Evolutionary conservation across 2,329 filamentous ascomycete genomes (phyloP), one percentile per base, ranked within the genome.

Genomic region (Fusarium annulatum): DNA sequence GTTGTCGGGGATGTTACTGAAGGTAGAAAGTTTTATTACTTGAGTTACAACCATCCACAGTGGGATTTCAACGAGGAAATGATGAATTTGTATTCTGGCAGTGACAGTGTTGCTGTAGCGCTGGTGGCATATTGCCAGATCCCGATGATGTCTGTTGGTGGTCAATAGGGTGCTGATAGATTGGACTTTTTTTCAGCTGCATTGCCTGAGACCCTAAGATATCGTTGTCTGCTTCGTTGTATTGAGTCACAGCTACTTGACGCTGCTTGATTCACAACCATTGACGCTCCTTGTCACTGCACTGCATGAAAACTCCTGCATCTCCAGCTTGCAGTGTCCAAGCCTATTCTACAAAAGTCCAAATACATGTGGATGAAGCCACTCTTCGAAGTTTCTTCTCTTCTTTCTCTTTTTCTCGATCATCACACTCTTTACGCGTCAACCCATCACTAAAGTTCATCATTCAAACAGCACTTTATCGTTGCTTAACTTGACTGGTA

Each of bases 1-100:
- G 11, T 18, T 9, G 0, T 10, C 9, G 1, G 19, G 8, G 21
- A 51, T 14, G 1, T 4, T 1, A 23, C 23, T 18, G 8, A 12
- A 23, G 21, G 21, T 7, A 7, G n/a, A 33, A 9, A 7, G 1
- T 14, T 14, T 14, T 15, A 14, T 21, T 4, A 6, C 26, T 33
- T 14, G 3, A 9, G 21, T 4, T 5, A 7, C 7, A 33, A 5
- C 5, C 1, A 51, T 23, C 21, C 16, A 28, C 4, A 46, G 14
- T 7, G 18, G 5, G 8, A 10, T 21, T 19, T 21, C 21, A 9
- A 16, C 9, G 4, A 10, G 28, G 18, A 21, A n/a, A 49, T 33
- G 19, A 12, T 12, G 14, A 5, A 18, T 33, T 33, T 33, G 19
- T 18, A 33, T 33, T 4, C 21, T n/a, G 10, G 12, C 15, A 7